A percentile compares a stretch with the other conserved stretches of the same genome.
Conservation (phyloP, 345 rosid species). For the Dimocarpus longan region DNA sequence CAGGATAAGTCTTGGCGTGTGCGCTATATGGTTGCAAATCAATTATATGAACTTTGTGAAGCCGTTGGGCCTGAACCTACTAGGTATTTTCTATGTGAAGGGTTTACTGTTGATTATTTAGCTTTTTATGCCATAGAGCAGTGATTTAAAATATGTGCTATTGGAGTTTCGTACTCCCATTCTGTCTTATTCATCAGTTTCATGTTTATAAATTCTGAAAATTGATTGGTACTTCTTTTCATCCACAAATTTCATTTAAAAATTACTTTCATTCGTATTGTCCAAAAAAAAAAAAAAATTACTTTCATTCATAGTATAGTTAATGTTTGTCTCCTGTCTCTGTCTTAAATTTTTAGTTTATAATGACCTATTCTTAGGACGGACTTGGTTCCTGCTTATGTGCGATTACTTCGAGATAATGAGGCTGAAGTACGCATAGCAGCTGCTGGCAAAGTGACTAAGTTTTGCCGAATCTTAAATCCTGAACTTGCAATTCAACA, state of each 20-base stretch:
- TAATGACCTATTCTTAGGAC: constrained; percentile 43
- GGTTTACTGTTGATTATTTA: not conserved
- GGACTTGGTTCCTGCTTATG: constrained; percentile 93
- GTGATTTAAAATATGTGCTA: not conserved
- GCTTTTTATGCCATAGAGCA: not conserved
- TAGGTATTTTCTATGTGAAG: constrained; percentile 47
- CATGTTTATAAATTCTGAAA: not conserved
- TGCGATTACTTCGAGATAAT: constrained; percentile 88
- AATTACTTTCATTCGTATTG: not conserved
- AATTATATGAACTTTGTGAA: constrained; percentile 94
- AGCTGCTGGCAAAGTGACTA: constrained; percentile 95
- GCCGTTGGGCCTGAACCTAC: constrained; percentile 96
- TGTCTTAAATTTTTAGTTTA: not conserved
- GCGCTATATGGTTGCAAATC: constrained; percentile 97
- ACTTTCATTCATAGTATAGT: not conserved
- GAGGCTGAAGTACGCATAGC: constrained; percentile 99
- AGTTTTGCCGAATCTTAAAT: constrained; percentile 83
- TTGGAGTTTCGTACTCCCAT: not conserved
- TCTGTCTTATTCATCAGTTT: not conserved
- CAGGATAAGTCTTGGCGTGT: constrained; percentile 99
- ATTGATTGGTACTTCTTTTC: not conserved
- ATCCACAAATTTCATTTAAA: not conserved
- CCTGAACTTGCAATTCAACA: constrained; percentile 86
- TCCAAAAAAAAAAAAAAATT: no score
- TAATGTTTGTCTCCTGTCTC: not conserved